Base-by-base conservation (phyloP, 2,329 filamentous ascomycete species). In the Chaetothyriales sp. region DNA sequence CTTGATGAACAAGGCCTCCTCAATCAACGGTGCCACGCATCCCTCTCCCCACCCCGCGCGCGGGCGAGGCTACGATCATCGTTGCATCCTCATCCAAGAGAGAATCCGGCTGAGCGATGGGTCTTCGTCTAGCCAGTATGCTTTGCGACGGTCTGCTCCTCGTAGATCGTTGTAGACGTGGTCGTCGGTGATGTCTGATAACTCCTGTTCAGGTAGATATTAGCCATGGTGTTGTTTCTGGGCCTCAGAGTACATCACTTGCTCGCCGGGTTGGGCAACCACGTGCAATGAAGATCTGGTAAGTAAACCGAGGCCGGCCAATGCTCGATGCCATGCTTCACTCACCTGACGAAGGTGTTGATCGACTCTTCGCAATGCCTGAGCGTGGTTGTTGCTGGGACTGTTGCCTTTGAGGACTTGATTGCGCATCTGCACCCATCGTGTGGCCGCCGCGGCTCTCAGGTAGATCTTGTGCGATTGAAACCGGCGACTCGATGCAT, bases 121-220 rank as follows among this genome's bases (percentile, higher is more conserved):
- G 60, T 82, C 80, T 55, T 83, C 80, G 40, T 68, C 66, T 45
- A 81, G 67, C 78, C 79, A 83, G 66, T 81, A 79, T 43, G 77
- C 75, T 56, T 77, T 76, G 44, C 73, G 67, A 44, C 68, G 60
- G 60, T 82, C 80, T 43, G 76, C 73, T 22, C 71, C 67, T 55
- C 75, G 73, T 18, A 82, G 71, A 28, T 76, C 75, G 51, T 73
- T 69, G 49, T 78, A 70, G 47, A 82, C 75, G 56, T 76, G 69
- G 46, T 72, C 69, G 57, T 82, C 77, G 13, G 78, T 80, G 55
- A 82, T 71, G 22, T 70, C 69, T 13, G 70, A 67, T 45, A 82
- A 67, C 63, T 82, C 80, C 75, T 82, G 44, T 6, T 6, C 37
- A 47, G 20, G 25, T 15, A 18, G 19, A 44, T 6, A 45, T 54